phyloP scores from a whole-genome alignment of 2,329 filamentous ascomycete species.

The Chrysoporthe cubensis region DNA sequence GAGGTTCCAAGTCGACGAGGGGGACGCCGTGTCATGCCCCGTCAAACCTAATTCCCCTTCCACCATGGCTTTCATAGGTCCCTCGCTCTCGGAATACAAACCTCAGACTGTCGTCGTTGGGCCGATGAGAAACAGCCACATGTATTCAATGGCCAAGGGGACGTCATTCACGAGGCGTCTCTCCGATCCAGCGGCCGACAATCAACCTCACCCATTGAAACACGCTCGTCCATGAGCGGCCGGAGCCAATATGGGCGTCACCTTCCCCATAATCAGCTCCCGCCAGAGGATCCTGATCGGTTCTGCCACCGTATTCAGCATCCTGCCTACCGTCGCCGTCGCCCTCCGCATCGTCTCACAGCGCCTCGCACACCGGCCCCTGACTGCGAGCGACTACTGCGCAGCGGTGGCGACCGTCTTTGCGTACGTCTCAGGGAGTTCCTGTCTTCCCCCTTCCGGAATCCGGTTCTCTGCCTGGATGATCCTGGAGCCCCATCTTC shows the following conservation, averaged over 20 bases:
- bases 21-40: not conserved
- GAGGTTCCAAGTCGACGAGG: not conserved
- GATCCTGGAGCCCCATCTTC: too few species aligned
- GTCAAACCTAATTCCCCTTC: not conserved
- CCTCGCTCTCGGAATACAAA: not conserved
- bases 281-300: conserved; percentile 16
- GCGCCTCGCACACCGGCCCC: conserved; percentile 11
- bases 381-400: conserved; percentile 20
- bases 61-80: not conserved
- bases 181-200: too few species aligned
- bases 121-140: too few species aligned
- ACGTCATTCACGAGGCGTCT: too few species aligned
- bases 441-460: not conserved
- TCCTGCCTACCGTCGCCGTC: conserved; percentile 11
- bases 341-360: conserved; percentile 15
- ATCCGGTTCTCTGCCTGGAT: not conserved
- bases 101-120: too few species aligned
- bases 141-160: too few species aligned
- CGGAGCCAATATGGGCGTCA: conserved; percentile 9
- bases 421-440: not conserved
- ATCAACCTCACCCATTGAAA: too few species aligned
- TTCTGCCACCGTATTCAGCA: conserved; percentile 11
- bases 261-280: conserved; percentile 15
- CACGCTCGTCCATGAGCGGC: not conserved
- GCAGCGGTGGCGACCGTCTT: not conserved